A percentile compares a stretch with the other conserved stretches of the same genome.
Conservation (phyloP, 129 eudicot species). For the Helichrysum umbraculigerum region DNA sequence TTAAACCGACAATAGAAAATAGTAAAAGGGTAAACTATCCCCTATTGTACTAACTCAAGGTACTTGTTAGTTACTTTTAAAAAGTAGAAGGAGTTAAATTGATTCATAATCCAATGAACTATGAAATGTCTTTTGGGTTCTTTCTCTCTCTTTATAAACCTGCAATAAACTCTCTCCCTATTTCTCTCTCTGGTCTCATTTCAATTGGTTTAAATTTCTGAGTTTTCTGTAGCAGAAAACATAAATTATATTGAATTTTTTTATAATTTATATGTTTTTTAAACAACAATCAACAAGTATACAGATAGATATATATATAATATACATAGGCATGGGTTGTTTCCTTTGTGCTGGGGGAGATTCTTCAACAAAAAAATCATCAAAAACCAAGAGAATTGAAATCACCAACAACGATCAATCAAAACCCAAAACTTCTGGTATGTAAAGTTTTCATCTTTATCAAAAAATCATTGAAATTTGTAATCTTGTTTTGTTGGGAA, state of each 20-base stretch:
- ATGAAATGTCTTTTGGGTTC: slow-evolving; percentile 16
- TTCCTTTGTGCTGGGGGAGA: slow-evolving; percentile 57
- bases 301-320: slow-evolving; percentile 11
- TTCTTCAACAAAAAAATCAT: slow-evolving; percentile 37
- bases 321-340: slow-evolving; percentile 50
- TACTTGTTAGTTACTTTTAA: not conserved
- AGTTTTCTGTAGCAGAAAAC: slow-evolving; percentile 24
- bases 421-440: slow-evolving; percentile 37
- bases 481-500: not conserved
- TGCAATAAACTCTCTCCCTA: slow-evolving; percentile 33
- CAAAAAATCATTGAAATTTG: slow-evolving; percentile 1
- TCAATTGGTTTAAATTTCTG: slow-evolving; percentile 28
- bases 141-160: slow-evolving; percentile 35
- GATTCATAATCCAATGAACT: not conserved
- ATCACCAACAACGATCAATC: slow-evolving; percentile 39
- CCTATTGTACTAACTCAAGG: not conserved
- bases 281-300: slow-evolving; percentile 12
- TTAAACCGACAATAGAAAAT: not conserved
- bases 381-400: slow-evolving; percentile 35
- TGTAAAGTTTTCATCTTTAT: not conserved
- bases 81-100: not conserved
- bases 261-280: not conserved
- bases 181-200: slow-evolving; percentile 29
- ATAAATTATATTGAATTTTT: slow-evolving; percentile 11
- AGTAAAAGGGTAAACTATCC: not conserved